phyloP scores from a whole-genome alignment of 176 grass and related monocot genomes.

The Alloteropsis semialata region DNA sequence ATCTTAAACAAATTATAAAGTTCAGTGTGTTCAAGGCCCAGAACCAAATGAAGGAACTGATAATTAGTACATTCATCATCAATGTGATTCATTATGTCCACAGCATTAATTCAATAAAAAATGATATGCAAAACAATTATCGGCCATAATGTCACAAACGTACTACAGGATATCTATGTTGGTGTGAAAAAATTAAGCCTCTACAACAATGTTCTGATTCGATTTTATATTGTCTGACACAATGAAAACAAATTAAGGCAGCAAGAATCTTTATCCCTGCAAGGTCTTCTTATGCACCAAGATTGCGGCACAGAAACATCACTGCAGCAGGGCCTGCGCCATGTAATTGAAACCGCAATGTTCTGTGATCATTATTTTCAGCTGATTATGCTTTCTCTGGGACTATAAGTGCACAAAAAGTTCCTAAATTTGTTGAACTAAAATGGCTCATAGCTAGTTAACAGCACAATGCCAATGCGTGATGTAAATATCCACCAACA shows the following conservation, averaged over 20 bases:
- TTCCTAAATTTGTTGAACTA: not conserved
- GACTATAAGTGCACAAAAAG: not conserved
- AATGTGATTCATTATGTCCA: not conserved
- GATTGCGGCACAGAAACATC: not conserved
- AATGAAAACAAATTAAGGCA: not conserved
- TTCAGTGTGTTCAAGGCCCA: not conserved
- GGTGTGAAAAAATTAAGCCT: not conserved
- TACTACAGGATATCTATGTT: not conserved
- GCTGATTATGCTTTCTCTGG: not conserved
- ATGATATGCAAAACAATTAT: not conserved
- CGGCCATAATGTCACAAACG: not conserved
- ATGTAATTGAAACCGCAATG: not conserved
- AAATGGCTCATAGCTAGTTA: not conserved
- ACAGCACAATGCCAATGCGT: not conserved
- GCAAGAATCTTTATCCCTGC: not conserved
- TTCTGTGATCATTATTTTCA: not conserved
- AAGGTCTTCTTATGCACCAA: not conserved
- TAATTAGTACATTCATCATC: not conserved
- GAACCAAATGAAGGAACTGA: not conserved
- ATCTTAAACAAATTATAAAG: not conserved
- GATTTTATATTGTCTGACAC: not conserved
- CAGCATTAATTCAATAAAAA: not conserved
- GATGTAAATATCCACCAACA: not conserved
- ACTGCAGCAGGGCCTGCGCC: not conserved
- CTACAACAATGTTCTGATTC: not conserved